Percentiles rank a stretch among this genome's conserved stretches.
Conservation (phyloP, 2,329 filamentous ascomycete species). For the Davidsoniella eucalypti region DNA sequence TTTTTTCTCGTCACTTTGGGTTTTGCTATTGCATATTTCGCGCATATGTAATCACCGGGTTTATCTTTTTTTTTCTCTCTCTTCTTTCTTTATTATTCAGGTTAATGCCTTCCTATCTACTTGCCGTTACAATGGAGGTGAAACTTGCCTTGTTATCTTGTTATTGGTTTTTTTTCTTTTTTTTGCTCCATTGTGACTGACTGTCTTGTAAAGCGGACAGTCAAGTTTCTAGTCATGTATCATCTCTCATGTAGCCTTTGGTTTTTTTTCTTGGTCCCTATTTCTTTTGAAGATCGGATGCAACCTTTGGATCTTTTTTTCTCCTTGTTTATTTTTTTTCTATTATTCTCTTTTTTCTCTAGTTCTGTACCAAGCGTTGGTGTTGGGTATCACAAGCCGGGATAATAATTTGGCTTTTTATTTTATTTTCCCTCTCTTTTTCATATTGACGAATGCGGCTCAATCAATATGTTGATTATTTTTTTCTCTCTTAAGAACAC, state of each 20-base stretch:
- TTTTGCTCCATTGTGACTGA: not conserved
- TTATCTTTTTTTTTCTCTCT: no score
- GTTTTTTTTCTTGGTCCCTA: not conserved
- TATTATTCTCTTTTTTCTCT: not conserved
- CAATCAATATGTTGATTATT: no score
- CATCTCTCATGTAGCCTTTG: conserved; percentile 4
- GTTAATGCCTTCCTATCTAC: no score
- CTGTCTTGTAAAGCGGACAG: not conserved
- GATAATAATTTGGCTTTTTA: not conserved
- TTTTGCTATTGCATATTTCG: not conserved
- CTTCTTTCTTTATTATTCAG: no score
- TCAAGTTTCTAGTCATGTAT: conserved; percentile 1
- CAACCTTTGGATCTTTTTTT: not conserved
- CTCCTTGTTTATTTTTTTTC: conserved; percentile 1
- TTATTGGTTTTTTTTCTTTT: not conserved
- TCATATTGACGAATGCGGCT: not conserved
- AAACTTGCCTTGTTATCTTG: not conserved
- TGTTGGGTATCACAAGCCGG: conserved; percentile 4
- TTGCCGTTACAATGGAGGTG: not conserved
- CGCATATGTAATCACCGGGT: no score
- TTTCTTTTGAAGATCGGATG: not conserved
- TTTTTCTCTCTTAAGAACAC: no score
- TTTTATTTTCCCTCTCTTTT: not conserved
- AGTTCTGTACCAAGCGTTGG: conserved; percentile 3
- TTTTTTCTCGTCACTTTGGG: not conserved